Percentiles rank a stretch among this genome's conserved stretches.
phyloP scores from a whole-genome alignment of 768 basidiomycete genomes.

The Lactarius sanguifluus region DNA sequence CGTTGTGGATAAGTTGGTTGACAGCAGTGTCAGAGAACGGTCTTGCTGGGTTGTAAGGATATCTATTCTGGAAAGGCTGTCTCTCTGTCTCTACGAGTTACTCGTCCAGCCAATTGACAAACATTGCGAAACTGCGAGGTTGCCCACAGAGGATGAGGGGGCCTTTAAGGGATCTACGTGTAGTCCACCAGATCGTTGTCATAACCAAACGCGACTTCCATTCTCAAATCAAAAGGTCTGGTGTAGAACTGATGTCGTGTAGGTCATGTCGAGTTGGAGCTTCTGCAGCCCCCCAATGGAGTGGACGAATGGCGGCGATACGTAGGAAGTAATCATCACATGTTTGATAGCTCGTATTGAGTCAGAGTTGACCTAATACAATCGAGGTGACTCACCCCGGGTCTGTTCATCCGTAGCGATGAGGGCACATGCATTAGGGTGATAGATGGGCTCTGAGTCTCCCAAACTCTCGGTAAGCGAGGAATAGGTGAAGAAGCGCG shows the following conservation, averaged over 20 bases:
- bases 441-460: not conserved
- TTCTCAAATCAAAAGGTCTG: not conserved
- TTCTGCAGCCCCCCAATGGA: not conserved
- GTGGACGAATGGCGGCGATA: not conserved
- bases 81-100: not conserved
- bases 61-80: not conserved
- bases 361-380: not conserved
- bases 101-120: not conserved
- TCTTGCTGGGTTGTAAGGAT: not conserved
- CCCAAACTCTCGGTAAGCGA: not conserved
- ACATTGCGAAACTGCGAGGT: not conserved
- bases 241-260: not conserved
- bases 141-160: not conserved
- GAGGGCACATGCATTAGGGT: not conserved
- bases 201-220: not conserved
- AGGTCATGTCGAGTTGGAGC: no score
- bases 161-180: no score
- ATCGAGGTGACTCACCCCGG: not conserved
- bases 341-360: not conserved
- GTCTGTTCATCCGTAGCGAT: not conserved
- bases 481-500: not conserved
- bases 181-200: not conserved
- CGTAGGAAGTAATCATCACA: not conserved
- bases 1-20: not conserved
- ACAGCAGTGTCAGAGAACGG: not conserved